Evolutionary conservation across 208 protist species (phyloP).

Genomic region (Trypanosoma mega): DNA sequence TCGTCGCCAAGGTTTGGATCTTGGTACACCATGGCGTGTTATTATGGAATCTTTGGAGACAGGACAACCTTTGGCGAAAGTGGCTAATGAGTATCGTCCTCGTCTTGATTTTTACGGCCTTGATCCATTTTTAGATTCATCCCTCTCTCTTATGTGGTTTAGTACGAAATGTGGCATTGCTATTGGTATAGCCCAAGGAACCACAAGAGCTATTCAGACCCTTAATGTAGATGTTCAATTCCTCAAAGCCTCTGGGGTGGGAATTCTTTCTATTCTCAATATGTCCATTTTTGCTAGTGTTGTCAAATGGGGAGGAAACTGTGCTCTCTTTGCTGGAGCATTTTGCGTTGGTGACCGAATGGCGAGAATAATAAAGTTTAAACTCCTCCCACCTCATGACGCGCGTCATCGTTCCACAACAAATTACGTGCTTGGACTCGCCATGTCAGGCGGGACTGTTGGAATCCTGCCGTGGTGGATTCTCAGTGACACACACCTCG

Average conservation of each 20-base stretch:
- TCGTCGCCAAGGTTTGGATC: conserved; percentile 9
- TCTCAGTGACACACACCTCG: conserved; percentile 58
- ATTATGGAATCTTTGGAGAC: conserved; percentile 68
- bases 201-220: conserved; percentile 54
- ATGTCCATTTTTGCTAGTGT: conserved; percentile 77
- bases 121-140: conserved; percentile 73
- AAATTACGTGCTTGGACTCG: conserved; percentile 75
- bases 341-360: conserved; percentile 78
- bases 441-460: conserved; percentile 68
- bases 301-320: conserved; percentile 87
- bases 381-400: conserved; percentile 59
- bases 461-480: conserved; percentile 89
- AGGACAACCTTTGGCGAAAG: conserved; percentile 54
- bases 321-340: conserved; percentile 47
- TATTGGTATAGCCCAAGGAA: conserved; percentile 77
- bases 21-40: conserved; percentile 57
- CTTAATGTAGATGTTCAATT: conserved; percentile 85
- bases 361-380: conserved; percentile 41
- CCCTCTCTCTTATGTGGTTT: conserved; percentile 81
- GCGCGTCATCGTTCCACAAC: conserved; percentile 51
- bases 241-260: conserved; percentile 74
- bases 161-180: conserved; percentile 76
- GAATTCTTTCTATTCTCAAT: conserved; percentile 80
- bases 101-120: conserved; percentile 81
- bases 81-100: conserved; percentile 72